Conservation (phyloP, 306 rosid species). For the Senna siamea region DNA sequence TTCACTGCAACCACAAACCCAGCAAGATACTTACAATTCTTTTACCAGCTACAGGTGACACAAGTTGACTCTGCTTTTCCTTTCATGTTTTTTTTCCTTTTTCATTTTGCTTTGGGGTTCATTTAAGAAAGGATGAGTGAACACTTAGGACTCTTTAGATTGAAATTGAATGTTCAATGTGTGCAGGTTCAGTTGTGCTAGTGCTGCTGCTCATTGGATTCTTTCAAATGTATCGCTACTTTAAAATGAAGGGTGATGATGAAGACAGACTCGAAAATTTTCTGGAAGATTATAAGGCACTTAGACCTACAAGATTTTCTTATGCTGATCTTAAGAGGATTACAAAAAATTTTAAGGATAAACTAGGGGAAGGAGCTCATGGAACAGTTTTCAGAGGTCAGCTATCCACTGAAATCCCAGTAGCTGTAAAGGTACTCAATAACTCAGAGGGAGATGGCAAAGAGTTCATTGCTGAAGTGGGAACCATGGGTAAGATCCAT, state of each 20-base stretch:
- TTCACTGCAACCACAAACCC: not conserved
- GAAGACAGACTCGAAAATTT: not conserved
- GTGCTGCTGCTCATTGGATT: not conserved
- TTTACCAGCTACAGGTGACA: constrained; percentile 6
- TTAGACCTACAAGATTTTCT: not conserved
- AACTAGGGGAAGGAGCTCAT: constrained; percentile 12
- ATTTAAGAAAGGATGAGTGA: no score
- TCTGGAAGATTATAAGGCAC: constrained; percentile 5
- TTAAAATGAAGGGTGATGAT: not conserved
- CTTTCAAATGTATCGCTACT: not conserved
- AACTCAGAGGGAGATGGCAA: constrained; percentile 9
- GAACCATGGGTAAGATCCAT: constrained; percentile 15
- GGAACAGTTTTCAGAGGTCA: constrained; percentile 19
- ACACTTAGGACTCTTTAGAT: no score
- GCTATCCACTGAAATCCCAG: not conserved
- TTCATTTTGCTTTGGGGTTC: not conserved
- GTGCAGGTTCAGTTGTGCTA: not conserved
- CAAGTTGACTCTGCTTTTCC: not conserved
- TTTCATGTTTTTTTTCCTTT: not conserved
- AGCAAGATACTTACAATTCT: not conserved
- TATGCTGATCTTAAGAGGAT: not conserved
- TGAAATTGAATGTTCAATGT: not conserved
- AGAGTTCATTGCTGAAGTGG: constrained; percentile 30
- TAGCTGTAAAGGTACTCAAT: constrained; percentile 24
- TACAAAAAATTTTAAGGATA: not conserved